Evolutionary conservation across 1,284 basidiomycete species (phyloP), one percentile per base, ranked within the genome.

Genomic region (Cutaneotrichosporon daszewskae): DNA sequence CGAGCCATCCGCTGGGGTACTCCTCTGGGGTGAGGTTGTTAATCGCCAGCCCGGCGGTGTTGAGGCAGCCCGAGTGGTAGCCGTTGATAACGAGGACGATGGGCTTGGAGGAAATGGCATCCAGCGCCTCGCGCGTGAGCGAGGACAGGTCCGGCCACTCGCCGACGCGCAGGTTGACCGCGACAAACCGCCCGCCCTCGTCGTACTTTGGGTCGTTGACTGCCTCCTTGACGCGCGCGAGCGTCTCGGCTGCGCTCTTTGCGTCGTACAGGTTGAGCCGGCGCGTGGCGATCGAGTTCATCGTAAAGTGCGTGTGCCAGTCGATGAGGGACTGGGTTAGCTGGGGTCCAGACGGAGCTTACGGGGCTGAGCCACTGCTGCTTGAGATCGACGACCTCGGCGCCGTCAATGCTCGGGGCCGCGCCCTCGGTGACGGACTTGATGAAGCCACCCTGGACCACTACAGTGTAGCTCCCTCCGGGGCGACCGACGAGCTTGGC

Each of bases 11-110:
- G 10, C 5, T 55, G 18, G 43, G 22, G 20, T 50, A 45, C 0
- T 43, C 40, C 14, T 44, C 45, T 2, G 59, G 41, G 17, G 56
- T 47, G 35, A 53, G 18, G 1, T 49, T 57, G 12, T 54, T 36
- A 26, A 43, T 28, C 14, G 28, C 23, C 9, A 68, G 44, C 9
- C 54, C 63, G 5, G 43, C 20, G 10, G 60, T 53, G 46, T 67
- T 68, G 43, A 41, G 43, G 32, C 54, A 55, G 13, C 58, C 43
- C 23, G 60, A 61, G 49, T 68, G 66, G 36, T 65, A 58, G 4
- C 64, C 64, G 29, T 58, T 60, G 40, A 46, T 54, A 12, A 64
- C 54, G 42, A 65, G 42, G 13, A 53, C 52, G 11, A 68, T 53
- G 14, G 64, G 62, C 26, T 58, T 26, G 5, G 45, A 37, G 6